Evolutionary conservation across 2,329 filamentous ascomycete species (phyloP), one percentile per base, ranked within the genome.

Genomic region (Talaromyces piceae): DNA sequence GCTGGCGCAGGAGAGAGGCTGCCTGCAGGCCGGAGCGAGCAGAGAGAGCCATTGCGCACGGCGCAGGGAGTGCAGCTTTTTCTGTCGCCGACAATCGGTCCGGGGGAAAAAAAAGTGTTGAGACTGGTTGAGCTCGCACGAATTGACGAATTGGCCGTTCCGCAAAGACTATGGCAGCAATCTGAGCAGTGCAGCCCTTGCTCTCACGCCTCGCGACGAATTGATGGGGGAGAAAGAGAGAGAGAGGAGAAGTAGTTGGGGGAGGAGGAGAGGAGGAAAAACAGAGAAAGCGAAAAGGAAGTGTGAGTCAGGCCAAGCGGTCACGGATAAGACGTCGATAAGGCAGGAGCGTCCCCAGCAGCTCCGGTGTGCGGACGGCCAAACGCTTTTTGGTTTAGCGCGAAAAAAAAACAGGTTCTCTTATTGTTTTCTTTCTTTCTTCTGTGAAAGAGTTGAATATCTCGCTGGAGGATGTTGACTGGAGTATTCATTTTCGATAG

Each of bases 11-110:
- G 55, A 72, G 60, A 53, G 67, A 62, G 56, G 66, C 64, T 50
- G 67, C 62, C 56, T 67, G 67, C 61, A 71, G 70, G 63, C 69
- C 70, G 62, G 65, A 71, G 59, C 69, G 70, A 68, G 70, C 68
- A 59, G 68, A 64, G 62, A 72, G 66, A 69, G 68, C 69, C 70
- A 73, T 72, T 65, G 67, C 66, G 67, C 62, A 58, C 61, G 58
- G 63, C 65, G 64, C 65, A 58, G 49, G 13, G n/a, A 12, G 6
- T n/a, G 39, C 6, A 13, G 13, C 13, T 23, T 9, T 9, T 25
- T 26, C 28, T 13, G 28, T 30, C 28, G 28, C 28, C n/a, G n/a
- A n/a, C n/a, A n/a, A n/a, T n/a, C n/a, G n/a, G 5, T 18, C 11
- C 8, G 16, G 13, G 9, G 6, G 6, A 18, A 18, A 37, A 37